Conservation (phyloP, 2,329 filamentous ascomycete species). For the Fusarium pseudoanthophilum region DNA sequence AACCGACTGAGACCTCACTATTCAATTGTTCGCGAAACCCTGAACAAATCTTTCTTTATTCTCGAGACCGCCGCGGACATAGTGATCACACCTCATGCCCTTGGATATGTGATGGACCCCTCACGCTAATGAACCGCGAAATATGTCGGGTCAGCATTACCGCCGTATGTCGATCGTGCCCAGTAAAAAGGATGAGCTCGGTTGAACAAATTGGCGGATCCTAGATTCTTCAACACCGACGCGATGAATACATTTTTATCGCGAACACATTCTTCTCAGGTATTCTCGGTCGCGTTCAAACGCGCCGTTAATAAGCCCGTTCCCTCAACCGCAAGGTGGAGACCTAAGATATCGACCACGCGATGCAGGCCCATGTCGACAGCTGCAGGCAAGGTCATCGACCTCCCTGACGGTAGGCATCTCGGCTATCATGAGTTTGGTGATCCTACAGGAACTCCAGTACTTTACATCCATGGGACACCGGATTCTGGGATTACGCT, state of each 20-base stretch:
- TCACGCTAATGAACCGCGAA: neutral
- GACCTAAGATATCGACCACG: no score
- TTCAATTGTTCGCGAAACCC: no score
- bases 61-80: no score
- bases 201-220: neutral
- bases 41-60: no score
- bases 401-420: neutral
- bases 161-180: neutral
- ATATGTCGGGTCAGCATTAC: neutral
- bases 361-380: neutral
- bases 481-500: neutral
- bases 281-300: neutral
- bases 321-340: no score
- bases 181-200: neutral
- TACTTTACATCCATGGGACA: neutral
- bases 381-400: neutral
- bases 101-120: no score
- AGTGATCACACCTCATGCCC: no score
- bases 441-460: neutral
- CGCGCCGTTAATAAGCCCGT: neutral
- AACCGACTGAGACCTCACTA: no score
- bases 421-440: conserved; percentile 18
- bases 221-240: neutral
- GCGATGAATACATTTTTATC: neutral
- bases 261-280: neutral